Conservation (phyloP, 2,329 filamentous ascomycete genomes). For the Lasiodiplodia hormozganensis region DNA sequence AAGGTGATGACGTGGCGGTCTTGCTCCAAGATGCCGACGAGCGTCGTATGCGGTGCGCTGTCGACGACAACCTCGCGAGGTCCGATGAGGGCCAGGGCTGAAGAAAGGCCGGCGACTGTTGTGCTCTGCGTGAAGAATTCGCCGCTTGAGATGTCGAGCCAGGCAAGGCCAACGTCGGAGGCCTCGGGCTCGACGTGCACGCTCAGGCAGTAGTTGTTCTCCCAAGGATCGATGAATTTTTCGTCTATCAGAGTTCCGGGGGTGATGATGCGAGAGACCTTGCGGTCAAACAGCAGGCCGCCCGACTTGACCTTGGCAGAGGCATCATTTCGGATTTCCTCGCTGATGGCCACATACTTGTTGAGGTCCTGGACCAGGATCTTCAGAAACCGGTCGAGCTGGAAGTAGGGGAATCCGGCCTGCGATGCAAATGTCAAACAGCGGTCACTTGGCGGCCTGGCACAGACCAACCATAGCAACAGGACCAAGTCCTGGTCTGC, state of each 20-base stretch:
- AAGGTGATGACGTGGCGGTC: constrained; percentile 81
- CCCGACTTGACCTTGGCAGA: constrained; percentile 75
- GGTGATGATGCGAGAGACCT: constrained; percentile 86
- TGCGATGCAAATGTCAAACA: constrained; percentile 44
- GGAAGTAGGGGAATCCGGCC: constrained; percentile 92
- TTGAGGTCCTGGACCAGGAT: constrained; percentile 89
- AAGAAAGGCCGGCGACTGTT: constrained; percentile 74
- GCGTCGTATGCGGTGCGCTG: constrained; percentile 54
- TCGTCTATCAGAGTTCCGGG: constrained; percentile 97
- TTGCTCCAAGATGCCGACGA: constrained; percentile 74
- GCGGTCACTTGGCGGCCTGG: constrained; percentile 9
- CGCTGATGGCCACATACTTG: constrained; percentile 90
- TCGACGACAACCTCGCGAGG: constrained; percentile 87
- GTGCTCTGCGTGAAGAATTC: constrained; percentile 88
- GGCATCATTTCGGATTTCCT: constrained; percentile 82
- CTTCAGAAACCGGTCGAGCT: constrained; percentile 92
- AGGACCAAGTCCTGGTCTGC: constrained; percentile 63
- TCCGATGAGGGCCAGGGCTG: constrained; percentile 80
- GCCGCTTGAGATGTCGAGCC: constrained; percentile 94
- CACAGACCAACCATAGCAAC: constrained; percentile 77
- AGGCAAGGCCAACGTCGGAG: constrained; percentile 71
- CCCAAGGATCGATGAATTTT: constrained; percentile 92
- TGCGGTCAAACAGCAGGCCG: constrained; percentile 82
- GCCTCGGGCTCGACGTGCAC: constrained; percentile 65
- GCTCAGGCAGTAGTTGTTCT: constrained; percentile 90